Percentiles rank a stretch among this genome's conserved stretches.
Conservation (phyloP, 1,139 yeast species). For the Yamadazyma trypodendri region DNA sequence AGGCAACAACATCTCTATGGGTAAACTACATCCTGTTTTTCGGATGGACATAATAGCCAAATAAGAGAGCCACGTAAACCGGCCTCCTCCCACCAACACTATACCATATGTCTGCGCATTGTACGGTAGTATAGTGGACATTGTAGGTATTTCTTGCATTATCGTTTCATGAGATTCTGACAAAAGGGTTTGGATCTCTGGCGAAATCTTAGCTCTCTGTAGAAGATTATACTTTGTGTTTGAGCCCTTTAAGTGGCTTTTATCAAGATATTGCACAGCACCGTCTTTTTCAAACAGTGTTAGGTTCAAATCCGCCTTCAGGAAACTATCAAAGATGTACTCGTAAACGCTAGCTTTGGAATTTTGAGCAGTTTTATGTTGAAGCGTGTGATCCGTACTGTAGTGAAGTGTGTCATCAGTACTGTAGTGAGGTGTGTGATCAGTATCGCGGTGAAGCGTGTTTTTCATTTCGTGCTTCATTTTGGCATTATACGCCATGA, state of each 20-base stretch:
- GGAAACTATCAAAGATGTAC: background rate
- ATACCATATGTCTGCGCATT: conserved; percentile 26
- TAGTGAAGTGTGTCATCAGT: too few relatives aligned
- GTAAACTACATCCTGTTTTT: conserved; percentile 30
- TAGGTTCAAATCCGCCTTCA: background rate
- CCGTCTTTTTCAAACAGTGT: background rate
- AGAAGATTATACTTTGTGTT: background rate
- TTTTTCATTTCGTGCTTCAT: too few relatives aligned
- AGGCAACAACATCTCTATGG: conserved; percentile 37
- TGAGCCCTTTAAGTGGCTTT: background rate
- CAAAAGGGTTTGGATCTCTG: background rate
- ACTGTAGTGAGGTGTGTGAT: too few relatives aligned
- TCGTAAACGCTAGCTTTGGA: background rate
- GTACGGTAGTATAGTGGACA: conserved; percentile 18
- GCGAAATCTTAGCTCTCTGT: background rate
- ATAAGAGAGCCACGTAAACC: conserved; percentile 36
- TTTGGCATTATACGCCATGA: too few relatives aligned
- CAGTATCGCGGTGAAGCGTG: too few relatives aligned
- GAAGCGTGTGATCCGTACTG: too few relatives aligned
- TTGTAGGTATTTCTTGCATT: background rate
- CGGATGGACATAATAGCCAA: conserved; percentile 29
- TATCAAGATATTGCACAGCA: conserved; percentile 2
- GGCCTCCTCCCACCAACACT: conserved; percentile 36
- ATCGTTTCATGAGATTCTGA: conserved; percentile 2
- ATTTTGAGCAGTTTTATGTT: too few relatives aligned